These are phyloP conservation scores for Withania somnifera DNA, from an alignment of 305 asterid species.

Conservation along the genomic window DNA sequence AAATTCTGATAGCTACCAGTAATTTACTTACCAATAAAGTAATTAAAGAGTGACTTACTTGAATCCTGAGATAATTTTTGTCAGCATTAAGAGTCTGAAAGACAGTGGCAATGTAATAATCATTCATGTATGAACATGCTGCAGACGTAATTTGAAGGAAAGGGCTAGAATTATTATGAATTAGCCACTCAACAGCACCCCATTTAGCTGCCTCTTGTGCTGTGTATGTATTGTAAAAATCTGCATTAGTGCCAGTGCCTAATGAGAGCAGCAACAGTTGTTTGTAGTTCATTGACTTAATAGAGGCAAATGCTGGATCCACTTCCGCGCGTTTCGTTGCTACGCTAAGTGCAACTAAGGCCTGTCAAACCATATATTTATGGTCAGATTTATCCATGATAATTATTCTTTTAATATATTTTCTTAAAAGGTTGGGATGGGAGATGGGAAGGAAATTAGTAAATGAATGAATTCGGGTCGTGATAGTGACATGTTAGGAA, in stretches of 20 bases:
- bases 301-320: constrained; percentile 17
- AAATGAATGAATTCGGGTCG: no score
- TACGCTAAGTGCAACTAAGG: constrained; percentile 40
- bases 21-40: no score
- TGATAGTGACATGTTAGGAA: no score
- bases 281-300: constrained; percentile 15
- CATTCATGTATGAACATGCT: constrained; percentile 45
- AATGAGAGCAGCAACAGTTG: constrained; percentile 36
- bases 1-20: no score
- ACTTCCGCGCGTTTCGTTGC: constrained; percentile 16
- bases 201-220: constrained; percentile 40
- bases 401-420: no score
- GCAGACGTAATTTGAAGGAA: constrained; percentile 24
- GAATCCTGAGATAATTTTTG: constrained; percentile 48
- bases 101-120: constrained; percentile 27
- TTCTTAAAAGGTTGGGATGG: no score
- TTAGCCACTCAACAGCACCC: constrained; percentile 42
- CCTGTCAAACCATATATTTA: constrained; percentile 4
- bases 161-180: constrained; percentile 27
- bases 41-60: constrained; percentile 24
- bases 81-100: constrained; percentile 24
- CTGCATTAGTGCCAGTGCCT: constrained; percentile 40
- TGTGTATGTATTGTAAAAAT: constrained; percentile 19
- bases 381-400: neutral
- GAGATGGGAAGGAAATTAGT: no score